Evolutionary conservation across 139 green algal species (phyloP).

Genomic region (Chlorella sp.): DNA sequence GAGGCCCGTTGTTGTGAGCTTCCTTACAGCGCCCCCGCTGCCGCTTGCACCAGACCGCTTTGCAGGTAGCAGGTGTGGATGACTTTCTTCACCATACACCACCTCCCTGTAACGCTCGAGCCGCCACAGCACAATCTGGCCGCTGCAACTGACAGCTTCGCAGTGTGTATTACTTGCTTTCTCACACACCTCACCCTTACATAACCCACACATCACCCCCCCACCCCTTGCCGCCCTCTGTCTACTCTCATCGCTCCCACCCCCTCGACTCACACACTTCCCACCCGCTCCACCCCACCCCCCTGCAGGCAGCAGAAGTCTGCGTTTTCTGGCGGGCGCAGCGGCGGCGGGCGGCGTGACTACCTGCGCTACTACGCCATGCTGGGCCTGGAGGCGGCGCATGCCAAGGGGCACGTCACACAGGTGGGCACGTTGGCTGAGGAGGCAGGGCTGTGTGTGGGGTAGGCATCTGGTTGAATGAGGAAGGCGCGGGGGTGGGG

Average conservation of each 20-base stretch:
- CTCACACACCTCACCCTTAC: neutral
- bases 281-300: neutral
- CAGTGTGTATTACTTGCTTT: too few species aligned
- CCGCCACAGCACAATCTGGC: too few species aligned
- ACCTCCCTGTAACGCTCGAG: too few species aligned
- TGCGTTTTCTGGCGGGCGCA: neutral
- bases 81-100: too few species aligned
- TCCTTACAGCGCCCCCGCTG: too few species aligned
- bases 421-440: neutral
- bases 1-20: too few species aligned
- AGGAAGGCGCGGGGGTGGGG: too few species aligned
- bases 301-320: neutral
- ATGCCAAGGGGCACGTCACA: neutral
- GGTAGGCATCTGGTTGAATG: too few species aligned
- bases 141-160: too few species aligned
- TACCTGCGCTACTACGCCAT: conserved; percentile 84
- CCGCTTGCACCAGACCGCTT: too few species aligned
- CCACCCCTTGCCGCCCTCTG: too few species aligned
- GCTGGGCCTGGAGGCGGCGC: conserved; percentile 62
- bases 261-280: neutral
- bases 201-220: neutral
- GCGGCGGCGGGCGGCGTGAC: conserved; percentile 54
- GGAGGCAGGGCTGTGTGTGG: neutral
- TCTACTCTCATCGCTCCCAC: neutral
- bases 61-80: too few species aligned